A percentile compares a stretch with the other conserved stretches of the same genome.
phyloP scores from a whole-genome alignment of 2,329 filamentous ascomycete species.

The Lasiodiplodia sp. region DNA sequence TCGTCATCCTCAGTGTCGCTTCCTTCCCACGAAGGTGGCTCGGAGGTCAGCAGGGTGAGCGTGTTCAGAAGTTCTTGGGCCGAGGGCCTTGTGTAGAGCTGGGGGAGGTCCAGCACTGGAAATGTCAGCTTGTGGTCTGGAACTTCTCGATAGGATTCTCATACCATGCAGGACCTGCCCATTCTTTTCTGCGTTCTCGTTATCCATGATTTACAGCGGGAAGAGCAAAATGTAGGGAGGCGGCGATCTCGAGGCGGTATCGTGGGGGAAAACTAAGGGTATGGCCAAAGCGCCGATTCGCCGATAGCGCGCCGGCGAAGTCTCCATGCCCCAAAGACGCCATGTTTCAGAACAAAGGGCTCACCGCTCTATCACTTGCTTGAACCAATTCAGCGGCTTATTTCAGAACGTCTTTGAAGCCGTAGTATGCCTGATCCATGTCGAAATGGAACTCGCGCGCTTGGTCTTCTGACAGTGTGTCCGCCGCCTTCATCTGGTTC shows the following conservation, averaged over 20 bases:
- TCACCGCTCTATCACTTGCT: not conserved
- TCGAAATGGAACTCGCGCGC: conserved; percentile 89
- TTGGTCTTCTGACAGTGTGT: conserved; percentile 87
- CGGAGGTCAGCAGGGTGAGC: conserved; percentile 71
- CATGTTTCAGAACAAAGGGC: conserved; percentile 12
- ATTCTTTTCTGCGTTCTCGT: conserved; percentile 10
- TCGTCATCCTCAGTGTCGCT: conserved; percentile 49
- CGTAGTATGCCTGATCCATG: conserved; percentile 92
- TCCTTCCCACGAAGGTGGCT: conserved; percentile 73
- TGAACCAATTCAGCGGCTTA: not conserved
- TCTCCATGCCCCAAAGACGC: not conserved
- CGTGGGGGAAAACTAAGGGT: conserved; percentile 23
- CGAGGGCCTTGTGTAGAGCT: conserved; percentile 78
- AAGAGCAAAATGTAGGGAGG: conserved; percentile 18
- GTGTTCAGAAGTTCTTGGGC: conserved; percentile 68
- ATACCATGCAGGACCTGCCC: conserved; percentile 28
- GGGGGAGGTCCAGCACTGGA: conserved; percentile 78
- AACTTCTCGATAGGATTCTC: not conserved
- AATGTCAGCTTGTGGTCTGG: not conserved
- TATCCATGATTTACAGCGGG: conserved; percentile 24
- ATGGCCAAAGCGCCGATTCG: conserved; percentile 27
- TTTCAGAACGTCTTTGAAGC: conserved; percentile 81
- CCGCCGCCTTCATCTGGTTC: conserved; percentile 96
- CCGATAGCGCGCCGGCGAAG: conserved; percentile 24
- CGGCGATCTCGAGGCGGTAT: conserved; percentile 19